phyloP scores from a whole-genome alignment of 495 filamentous ascomycete species.

The Antarctomyces pellizariae region DNA sequence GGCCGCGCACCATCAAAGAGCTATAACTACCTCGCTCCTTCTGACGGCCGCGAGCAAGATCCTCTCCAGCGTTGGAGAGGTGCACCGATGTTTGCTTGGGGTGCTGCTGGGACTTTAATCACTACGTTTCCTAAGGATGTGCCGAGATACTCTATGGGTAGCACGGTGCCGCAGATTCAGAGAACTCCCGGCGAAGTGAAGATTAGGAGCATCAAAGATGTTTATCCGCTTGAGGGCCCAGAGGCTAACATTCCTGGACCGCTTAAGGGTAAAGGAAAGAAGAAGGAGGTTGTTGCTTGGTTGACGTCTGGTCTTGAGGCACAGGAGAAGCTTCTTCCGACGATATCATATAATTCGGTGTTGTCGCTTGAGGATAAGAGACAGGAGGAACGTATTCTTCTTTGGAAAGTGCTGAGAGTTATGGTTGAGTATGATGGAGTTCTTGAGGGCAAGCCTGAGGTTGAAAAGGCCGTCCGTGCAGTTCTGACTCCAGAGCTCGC shows the following conservation, averaged over 20 bases:
- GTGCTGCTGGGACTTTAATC: conserved; percentile 60
- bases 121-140: conserved; percentile 77
- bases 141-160: conserved; percentile 60
- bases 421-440: conserved; percentile 72
- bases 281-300: conserved; percentile 81
- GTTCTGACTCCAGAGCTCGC: conserved; percentile 42
- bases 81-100: conserved; percentile 65
- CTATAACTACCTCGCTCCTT: conserved; percentile 36
- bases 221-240: conserved; percentile 40
- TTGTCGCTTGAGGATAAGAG: conserved; percentile 35
- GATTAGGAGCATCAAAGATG: conserved; percentile 40
- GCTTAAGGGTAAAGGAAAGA: conserved; percentile 69
- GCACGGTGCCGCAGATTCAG: conserved; percentile 50
- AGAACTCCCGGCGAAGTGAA: conserved; percentile 71
- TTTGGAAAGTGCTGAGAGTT: conserved; percentile 70
- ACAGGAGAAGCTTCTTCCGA: conserved; percentile 17
- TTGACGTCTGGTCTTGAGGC: conserved; percentile 48
- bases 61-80: conserved; percentile 76
- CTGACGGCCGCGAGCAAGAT: conserved; percentile 61
- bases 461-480: conserved; percentile 48
- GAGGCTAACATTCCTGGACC: conserved; percentile 76
- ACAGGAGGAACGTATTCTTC: conserved; percentile 54
- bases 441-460: conserved; percentile 46
- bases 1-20: conserved; percentile 18
- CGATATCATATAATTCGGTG: conserved; percentile 1